Evolutionary conservation across 2,329 filamentous ascomycete species (phyloP).

Genomic region (Neodidymelliopsis sp.): DNA sequence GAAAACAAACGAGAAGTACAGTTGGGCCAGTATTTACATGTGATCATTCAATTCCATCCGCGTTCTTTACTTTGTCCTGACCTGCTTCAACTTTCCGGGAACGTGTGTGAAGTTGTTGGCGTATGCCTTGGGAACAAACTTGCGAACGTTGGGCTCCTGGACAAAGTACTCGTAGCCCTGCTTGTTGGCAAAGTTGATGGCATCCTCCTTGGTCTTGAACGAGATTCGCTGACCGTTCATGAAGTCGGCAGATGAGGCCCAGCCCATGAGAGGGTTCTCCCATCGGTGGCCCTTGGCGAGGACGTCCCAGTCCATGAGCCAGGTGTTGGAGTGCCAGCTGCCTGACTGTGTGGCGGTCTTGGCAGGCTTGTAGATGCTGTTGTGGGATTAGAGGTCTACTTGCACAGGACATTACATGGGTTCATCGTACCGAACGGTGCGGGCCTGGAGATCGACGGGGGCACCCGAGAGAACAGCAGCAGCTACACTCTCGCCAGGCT

Average conservation of each 20-base stretch:
- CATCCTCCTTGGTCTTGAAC: conserved; percentile 94
- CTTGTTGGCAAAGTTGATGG: conserved; percentile 94
- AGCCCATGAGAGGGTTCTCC: conserved; percentile 98
- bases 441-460: conserved; percentile 89
- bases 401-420: no score
- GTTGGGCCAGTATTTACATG: conserved; percentile 39
- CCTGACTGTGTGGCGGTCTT: conserved; percentile 98
- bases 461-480: conserved; percentile 91
- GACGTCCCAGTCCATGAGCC: conserved; percentile 99
- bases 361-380: conserved; percentile 86
- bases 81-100: conserved; percentile 82
- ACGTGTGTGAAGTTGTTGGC: conserved; percentile 95
- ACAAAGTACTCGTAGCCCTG: conserved; percentile 99
- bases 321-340: conserved; percentile 80
- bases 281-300: conserved; percentile 91
- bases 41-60: conserved; percentile 9
- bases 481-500: conserved; percentile 75
- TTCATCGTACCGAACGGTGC: conserved; percentile 87
- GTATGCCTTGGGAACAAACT: conserved; percentile 89
- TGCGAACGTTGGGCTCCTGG: conserved; percentile 91
- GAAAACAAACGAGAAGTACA: conserved; percentile 14
- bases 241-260: conserved; percentile 93
- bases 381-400: no score
- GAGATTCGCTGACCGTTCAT: conserved; percentile 94
- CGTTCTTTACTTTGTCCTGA: conserved; percentile 77